A percentile compares a stretch with the other conserved stretches of the same genome.
phyloP scores from a whole-genome alignment of 169 alveolate genomes.

The Plasmodium vivax region DNA sequence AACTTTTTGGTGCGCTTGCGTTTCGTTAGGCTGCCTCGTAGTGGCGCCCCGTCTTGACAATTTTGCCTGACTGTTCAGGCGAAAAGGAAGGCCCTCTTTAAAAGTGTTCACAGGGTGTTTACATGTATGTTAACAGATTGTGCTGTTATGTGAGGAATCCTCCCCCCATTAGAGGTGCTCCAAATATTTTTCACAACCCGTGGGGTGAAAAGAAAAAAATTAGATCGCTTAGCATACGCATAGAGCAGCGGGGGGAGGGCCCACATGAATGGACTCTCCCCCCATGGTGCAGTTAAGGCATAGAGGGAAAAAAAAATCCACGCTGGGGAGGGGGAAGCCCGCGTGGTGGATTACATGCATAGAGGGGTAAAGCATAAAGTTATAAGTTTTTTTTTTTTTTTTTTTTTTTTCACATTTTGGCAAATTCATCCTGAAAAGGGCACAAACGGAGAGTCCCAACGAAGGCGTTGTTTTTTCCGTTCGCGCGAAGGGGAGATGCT shows the following conservation, averaged over 20 bases:
- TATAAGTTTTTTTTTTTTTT: too few species aligned
- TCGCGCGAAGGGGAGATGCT: neutral
- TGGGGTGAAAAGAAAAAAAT: neutral
- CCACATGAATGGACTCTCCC: neutral
- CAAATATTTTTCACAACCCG: neutral
- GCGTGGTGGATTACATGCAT: neutral
- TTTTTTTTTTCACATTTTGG: neutral
- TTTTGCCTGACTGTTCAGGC: neutral
- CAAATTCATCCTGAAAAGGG: neutral
- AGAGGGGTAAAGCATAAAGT: neutral
- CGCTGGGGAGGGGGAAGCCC: neutral
- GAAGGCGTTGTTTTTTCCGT: neutral
- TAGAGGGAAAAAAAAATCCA: neutral
- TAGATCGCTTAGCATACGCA: neutral
- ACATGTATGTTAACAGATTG: neutral
- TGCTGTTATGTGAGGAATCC: neutral
- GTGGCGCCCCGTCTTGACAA: neutral
- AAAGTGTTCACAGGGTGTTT: neutral
- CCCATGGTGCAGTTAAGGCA: neutral
- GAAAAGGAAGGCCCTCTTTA: neutral
- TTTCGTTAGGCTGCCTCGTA: neutral
- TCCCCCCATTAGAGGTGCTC: neutral
- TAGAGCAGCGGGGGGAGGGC: neutral
- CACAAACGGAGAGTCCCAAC: neutral
- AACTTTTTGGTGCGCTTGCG: neutral